Conservation (phyloP, 2,329 filamentous ascomycete genomes). For the Celoporthe dispersa region DNA sequence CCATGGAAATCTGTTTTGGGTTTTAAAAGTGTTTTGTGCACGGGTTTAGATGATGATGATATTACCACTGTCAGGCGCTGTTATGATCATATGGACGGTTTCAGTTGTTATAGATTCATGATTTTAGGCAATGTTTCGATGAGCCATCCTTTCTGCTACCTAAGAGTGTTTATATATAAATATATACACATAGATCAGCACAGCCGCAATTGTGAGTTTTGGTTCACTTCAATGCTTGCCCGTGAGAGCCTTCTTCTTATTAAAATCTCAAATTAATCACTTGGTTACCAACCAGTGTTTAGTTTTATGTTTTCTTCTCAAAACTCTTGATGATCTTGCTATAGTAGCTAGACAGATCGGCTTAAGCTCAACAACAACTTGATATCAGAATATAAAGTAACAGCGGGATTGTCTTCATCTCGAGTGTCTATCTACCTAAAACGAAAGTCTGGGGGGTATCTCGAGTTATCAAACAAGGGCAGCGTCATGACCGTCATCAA, state of each 20-base stretch:
- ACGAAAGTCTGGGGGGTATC: constrained; percentile 27
- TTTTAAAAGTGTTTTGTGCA: not conserved
- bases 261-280: no score
- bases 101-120: not conserved
- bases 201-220: not conserved
- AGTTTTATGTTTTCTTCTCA: no score
- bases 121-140: not conserved
- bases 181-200: not conserved
- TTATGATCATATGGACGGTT: not conserved
- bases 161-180: not conserved
- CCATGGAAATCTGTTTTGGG: not conserved
- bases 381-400: not conserved
- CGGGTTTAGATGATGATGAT: not conserved
- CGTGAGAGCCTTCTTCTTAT: no score
- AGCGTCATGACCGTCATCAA: not conserved
- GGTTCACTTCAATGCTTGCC: not conserved
- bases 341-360: no score
- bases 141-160: not conserved
- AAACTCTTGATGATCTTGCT: no score
- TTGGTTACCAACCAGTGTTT: not conserved
- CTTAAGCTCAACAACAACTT: not conserved
- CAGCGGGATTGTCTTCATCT: not conserved
- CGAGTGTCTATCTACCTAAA: constrained; percentile 1
- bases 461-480: not conserved
- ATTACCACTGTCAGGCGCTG: not conserved